A percentile compares a stretch with the other conserved stretches of the same genome.
Evolutionary conservation across 129 eudicot genomes (phyloP).

Genomic region (Chrysanthemum seticuspe): DNA sequence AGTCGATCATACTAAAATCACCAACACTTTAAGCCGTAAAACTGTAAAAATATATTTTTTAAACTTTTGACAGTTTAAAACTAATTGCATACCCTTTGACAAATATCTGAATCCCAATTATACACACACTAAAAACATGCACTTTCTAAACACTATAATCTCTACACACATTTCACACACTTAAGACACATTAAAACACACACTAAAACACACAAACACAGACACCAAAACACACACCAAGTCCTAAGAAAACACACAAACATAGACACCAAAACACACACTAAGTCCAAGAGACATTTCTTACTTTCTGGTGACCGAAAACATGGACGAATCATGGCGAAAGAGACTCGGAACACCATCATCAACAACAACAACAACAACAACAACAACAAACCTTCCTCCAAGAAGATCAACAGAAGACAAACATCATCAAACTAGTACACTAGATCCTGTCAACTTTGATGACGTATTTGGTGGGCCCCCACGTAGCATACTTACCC

Average conservation of each 20-base stretch:
- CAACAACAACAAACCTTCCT: slow-evolving; percentile 23
- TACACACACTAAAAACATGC: too few species aligned
- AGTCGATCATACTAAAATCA: too few species aligned
- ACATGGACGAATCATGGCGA: slow-evolving; percentile 81
- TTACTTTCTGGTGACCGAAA: neutral
- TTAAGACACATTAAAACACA: too few species aligned
- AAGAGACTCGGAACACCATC: slow-evolving; percentile 52
- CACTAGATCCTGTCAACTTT: slow-evolving; percentile 52
- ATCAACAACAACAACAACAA: slow-evolving; percentile 6
- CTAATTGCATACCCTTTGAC: too few species aligned
- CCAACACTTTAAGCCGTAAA: too few species aligned
- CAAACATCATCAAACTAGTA: slow-evolving; percentile 16
- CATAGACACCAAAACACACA: neutral
- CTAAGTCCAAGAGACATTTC: neutral
- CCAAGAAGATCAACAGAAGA: slow-evolving; percentile 51
- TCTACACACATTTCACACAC: too few species aligned
- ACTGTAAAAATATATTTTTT: too few species aligned
- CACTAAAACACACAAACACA: too few species aligned
- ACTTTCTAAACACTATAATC: too few species aligned
- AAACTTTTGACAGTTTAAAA: too few species aligned
- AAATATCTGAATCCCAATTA: too few species aligned
- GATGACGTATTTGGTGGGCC: slow-evolving; percentile 89
- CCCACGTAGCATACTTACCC: slow-evolving; percentile 57
- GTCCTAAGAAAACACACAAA: neutral
- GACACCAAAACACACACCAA: too few species aligned